Evolutionary conservation across 2,329 filamentous ascomycete genomes (phyloP).

Genomic region (Scedosporium apiospermum): DNA sequence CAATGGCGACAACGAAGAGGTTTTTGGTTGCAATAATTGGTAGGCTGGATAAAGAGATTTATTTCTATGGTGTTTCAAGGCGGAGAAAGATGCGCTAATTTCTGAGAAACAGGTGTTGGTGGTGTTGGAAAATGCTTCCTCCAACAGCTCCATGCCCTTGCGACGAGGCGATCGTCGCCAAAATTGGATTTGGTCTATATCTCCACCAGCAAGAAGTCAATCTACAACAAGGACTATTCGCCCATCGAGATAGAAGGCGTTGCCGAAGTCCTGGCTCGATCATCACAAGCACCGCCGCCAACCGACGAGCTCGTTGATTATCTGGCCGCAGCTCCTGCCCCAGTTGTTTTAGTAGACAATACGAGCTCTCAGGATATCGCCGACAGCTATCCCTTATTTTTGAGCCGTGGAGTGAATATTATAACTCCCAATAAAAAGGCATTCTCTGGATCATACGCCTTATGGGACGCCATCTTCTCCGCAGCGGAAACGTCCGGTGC

Average conservation of each 20-base stretch:
- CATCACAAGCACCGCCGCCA: slow-evolving; percentile 54
- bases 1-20: slow-evolving; percentile 35
- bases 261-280: slow-evolving; percentile 54
- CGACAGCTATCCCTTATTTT: slow-evolving; percentile 69
- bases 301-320: slow-evolving; percentile 66
- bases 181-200: slow-evolving; percentile 76
- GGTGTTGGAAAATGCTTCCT: slow-evolving; percentile 92
- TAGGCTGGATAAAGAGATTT: slow-evolving; percentile 15
- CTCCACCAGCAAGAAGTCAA: slow-evolving; percentile 72
- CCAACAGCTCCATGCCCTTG: slow-evolving; percentile 62
- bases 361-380: slow-evolving; percentile 86
- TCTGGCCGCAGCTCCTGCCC: slow-evolving; percentile 66
- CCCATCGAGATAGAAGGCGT: slow-evolving; percentile 51
- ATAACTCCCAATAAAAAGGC: slow-evolving; percentile 99
- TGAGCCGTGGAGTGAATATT: slow-evolving; percentile 75
- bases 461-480: slow-evolving; percentile 83
- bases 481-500: slow-evolving; percentile 62
- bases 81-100: neutral
- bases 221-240: slow-evolving; percentile 66
- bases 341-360: slow-evolving; percentile 85
- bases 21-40: slow-evolving; percentile 45
- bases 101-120: slow-evolving; percentile 58
- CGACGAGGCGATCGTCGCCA: slow-evolving; percentile 55
- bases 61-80: neutral
- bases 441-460: slow-evolving; percentile 69